Conservation (phyloP, 225 moss, liverwort and hornwort species). For the Pleurozium schreberi region DNA sequence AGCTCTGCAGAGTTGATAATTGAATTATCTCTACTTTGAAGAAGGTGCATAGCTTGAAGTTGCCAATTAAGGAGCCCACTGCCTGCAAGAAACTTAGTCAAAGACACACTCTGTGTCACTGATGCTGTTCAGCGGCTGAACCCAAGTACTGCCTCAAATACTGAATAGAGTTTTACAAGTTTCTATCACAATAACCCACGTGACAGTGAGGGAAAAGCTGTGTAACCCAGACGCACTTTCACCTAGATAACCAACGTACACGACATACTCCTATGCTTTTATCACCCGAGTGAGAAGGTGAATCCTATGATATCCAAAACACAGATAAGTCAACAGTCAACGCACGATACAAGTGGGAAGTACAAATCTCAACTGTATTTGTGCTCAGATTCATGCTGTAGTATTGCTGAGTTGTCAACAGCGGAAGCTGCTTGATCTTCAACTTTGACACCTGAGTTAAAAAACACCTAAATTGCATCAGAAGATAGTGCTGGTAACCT, state of each 20-base stretch:
- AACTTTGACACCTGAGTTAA: conserved; percentile 39
- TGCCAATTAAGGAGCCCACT: conserved; percentile 21
- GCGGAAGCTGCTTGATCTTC: conserved; percentile 35
- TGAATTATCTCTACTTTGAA: conserved; percentile 28
- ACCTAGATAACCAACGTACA: background rate
- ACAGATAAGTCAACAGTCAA: background rate
- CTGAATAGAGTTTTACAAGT: background rate
- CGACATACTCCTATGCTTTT: background rate
- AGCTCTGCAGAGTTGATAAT: conserved; percentile 44
- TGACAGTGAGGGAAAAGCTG: background rate
- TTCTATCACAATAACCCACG: background rate
- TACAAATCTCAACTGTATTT: conserved; percentile 21
- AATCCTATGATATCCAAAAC: background rate
- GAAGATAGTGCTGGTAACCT: background rate
- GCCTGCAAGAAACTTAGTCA: conserved; percentile 24
- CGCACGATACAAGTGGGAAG: background rate
- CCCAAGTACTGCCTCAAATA: background rate
- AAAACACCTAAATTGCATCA: background rate
- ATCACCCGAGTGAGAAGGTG: background rate
- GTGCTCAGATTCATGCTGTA: conserved; percentile 48
- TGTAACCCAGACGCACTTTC: background rate
- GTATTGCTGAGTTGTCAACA: conserved; percentile 47
- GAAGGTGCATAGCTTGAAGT: background rate
- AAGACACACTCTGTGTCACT: background rate
- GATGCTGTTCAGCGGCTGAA: background rate